Base-by-base conservation (phyloP, 257 asterid species). In the Solanum sejunctum region DNA sequence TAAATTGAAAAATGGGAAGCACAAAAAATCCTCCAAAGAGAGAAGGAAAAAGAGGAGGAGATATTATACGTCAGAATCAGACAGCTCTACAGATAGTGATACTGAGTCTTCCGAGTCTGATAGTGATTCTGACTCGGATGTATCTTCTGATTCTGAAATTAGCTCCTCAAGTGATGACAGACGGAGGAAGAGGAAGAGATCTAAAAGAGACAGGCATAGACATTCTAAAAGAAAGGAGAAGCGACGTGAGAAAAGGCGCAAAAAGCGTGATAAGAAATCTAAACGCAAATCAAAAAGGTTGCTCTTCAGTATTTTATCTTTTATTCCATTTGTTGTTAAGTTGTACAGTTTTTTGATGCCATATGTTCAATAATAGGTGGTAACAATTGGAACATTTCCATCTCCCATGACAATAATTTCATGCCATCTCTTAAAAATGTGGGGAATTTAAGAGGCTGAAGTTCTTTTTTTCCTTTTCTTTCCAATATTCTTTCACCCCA, bases 151-250 rank as follows among this genome's bases (percentile, higher is more conserved):
- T 79, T 93, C 98, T 87, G 97, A 91, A 63, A 73, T 91, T 84
- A 95, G 99, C 91, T 92, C 94, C 54, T 92, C 99, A 79, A 92
- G 94, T 89, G 95, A 94, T 79, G 96, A 88, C 77, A 94, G 88
- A 87, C 96, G 93, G 67, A 93, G 91, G 92, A 97, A 94, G 87
- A 89, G 98, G 87, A 97, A 92, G 92, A 93, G 98, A 90, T 93
- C 94, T 18, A 95, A 89, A 92, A 92, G 91, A 90, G 98, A 91
- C 49, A 91, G 87, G 86, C 91, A 92, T 87, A 91, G 87, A 84
- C 98, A 93, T 80, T 91, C 93, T 64, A 97, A 89, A 80, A 92
- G 89, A 89, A 92, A 91, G 91, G 97, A 94, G 82, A 93, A 83
- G 70, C 89, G 93, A 28, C 97, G 93, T 89, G 98, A 90, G 23